Base-by-base conservation (phyloP, 495 filamentous ascomycete genomes). In the Aspergillus nanangensis region DNA sequence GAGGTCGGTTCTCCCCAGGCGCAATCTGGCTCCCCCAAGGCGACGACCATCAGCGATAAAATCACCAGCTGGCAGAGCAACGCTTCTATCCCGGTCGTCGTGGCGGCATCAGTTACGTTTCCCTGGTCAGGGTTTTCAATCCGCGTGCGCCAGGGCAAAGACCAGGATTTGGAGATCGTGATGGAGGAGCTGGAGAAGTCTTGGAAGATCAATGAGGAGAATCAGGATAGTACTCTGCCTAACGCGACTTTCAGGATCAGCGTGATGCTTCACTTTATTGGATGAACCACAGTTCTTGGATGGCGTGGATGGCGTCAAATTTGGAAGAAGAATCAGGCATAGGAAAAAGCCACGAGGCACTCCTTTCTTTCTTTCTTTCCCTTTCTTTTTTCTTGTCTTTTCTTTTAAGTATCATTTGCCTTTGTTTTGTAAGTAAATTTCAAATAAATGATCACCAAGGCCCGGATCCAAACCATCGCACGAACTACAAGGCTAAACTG, bases 21-120 rank as follows among this genome's bases (percentile, higher is more conserved):
- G n/a, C n/a, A n/a, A n/a, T n/a, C n/a, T n/a, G n/a, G n/a, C n/a
- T n/a, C n/a, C n/a, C n/a, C n/a, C n/a, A n/a, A n/a, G n/a, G n/a
- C n/a, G n/a, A n/a, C 25, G 25, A 29, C 5, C 25, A 39, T 4
- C 33, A 2, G 18, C 34, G 35, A 46, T n/a, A 24, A 25, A n/a
- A 24, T 14, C 5, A 10, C 23, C n/a, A 17, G 24, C 25, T 18
- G 27, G 15, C 19, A 29, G 15, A 20, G 27, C 24, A 19, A 19
- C 22, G 15, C 38, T 15, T 23, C n/a, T 0, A 4, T 17, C 3
- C n/a, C 22, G 23, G 5, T 2, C 17, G 32, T 37, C 0, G 17
- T 43, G 4, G 38, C 44, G 18, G 49, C 49, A 8, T 52, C 49
- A 1, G 38, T 52, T 5, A 38, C 31, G 19, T 52, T 52, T 33